These are phyloP conservation scores for Rhodofomes roseus DNA, from an alignment of 1,284 basidiomycete species.

Conservation along the genomic window DNA sequence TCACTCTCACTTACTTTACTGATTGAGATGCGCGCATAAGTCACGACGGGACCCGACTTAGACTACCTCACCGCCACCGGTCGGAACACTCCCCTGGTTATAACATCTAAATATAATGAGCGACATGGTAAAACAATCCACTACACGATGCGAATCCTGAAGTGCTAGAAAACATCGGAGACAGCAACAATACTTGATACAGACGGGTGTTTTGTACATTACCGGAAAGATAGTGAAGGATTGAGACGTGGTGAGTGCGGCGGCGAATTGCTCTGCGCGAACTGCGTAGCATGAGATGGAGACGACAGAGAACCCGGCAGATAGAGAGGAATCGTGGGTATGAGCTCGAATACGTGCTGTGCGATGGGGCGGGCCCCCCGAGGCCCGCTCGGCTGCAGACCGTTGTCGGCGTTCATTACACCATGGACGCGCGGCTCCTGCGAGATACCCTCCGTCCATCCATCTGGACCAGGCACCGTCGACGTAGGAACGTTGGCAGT, in stretches of 20 bases:
- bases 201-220: conserved; percentile 8
- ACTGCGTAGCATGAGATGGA: conserved; percentile 59
- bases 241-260: conserved; percentile 50
- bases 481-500: conserved; percentile 35
- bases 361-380: conserved; percentile 41
- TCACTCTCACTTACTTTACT: too few relatives aligned
- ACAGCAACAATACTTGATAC: conserved; percentile 4
- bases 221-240: conserved; percentile 31
- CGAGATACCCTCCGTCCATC: conserved; percentile 43
- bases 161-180: conserved; percentile 7
- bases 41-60: too few relatives aligned
- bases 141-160: background rate
- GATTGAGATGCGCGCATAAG: too few relatives aligned
- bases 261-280: conserved; percentile 52
- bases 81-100: too few relatives aligned
- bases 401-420: conserved; percentile 63
- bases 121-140: background rate
- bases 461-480: conserved; percentile 36
- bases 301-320: conserved; percentile 60
- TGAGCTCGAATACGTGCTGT: conserved; percentile 79
- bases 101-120: background rate
- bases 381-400: conserved; percentile 30
- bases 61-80: too few relatives aligned
- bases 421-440: conserved; percentile 74
- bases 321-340: conserved; percentile 72